Evolutionary conservation across 371 early-diverging fungal genomes (phyloP).

Genomic region (Zychaea mexicana): DNA sequence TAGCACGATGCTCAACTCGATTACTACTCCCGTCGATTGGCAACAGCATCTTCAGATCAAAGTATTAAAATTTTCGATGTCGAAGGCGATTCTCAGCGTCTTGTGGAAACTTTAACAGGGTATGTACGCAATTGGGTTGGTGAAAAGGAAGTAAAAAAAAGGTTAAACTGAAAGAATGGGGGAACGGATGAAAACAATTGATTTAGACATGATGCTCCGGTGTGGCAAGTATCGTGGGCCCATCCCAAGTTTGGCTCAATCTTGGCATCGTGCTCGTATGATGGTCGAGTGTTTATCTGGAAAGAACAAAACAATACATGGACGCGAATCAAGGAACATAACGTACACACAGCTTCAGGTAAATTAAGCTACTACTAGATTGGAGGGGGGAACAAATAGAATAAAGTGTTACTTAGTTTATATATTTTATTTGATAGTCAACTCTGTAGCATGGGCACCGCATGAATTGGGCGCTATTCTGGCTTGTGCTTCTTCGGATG

Average conservation of each 20-base stretch:
- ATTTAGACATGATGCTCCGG: slow-evolving; percentile 96
- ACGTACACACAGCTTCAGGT: slow-evolving; percentile 88
- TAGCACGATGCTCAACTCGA: slow-evolving; percentile 98
- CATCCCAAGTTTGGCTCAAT: slow-evolving; percentile 97
- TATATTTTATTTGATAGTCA: slow-evolving; percentile 59
- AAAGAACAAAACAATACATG: slow-evolving; percentile 88
- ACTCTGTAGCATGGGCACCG: slow-evolving; percentile 96
- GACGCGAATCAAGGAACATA: slow-evolving; percentile 90
- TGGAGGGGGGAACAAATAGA: not conserved
- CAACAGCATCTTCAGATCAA: slow-evolving; percentile 97
- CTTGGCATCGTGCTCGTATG: slow-evolving; percentile 96
- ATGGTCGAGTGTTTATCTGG: slow-evolving; percentile 94
- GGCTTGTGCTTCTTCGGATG: slow-evolving; percentile 96
- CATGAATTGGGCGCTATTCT: slow-evolving; percentile 95
- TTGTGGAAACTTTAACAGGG: slow-evolving; percentile 81
- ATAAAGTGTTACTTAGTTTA: not conserved
- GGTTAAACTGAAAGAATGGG: not conserved
- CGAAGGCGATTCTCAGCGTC: slow-evolving; percentile 79
- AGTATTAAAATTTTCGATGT: slow-evolving; percentile 92
- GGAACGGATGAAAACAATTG: not conserved
- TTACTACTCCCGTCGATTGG: slow-evolving; percentile 95
- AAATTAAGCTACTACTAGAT: not conserved
- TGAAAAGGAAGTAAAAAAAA: not conserved
- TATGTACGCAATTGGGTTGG: slow-evolving; percentile 35
- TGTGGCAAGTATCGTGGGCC: slow-evolving; percentile 99